Evolutionary conservation across 2,329 filamentous ascomycete species (phyloP).

Genomic region (Xylariaceae sp.): DNA sequence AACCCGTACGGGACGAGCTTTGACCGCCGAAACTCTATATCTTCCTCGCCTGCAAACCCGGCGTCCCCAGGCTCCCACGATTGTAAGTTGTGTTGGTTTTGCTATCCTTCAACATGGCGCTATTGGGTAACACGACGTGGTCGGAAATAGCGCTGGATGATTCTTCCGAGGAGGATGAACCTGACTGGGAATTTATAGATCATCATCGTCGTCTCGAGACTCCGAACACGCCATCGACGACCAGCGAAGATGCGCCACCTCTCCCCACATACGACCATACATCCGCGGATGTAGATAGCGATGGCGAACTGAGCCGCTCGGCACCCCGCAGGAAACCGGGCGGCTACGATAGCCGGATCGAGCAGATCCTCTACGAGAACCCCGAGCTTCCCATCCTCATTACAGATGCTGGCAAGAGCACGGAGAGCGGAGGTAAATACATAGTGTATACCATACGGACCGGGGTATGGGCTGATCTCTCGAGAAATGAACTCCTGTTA

Average conservation of each 20-base stretch:
- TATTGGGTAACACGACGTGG: conserved; percentile 31
- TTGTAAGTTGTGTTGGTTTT: conserved; percentile 43
- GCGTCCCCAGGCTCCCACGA: conserved; percentile 54
- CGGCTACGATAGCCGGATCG: conserved; percentile 89
- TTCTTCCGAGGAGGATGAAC: conserved; percentile 36
- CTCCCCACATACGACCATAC: conserved; percentile 27
- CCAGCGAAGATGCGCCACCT: conserved; percentile 58
- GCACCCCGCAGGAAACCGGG: conserved; percentile 67
- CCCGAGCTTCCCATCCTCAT: conserved; percentile 86
- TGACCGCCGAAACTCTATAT: conserved; percentile 75
- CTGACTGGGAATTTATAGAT: conserved; percentile 43
- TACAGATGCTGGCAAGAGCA: conserved; percentile 90
- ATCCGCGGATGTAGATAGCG: conserved; percentile 40
- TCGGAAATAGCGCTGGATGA: conserved; percentile 36
- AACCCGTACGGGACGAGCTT: conserved; percentile 93
- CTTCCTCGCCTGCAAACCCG: conserved; percentile 61
- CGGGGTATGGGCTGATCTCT: conserved; percentile 54
- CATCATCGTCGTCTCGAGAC: conserved; percentile 55
- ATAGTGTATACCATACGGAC: conserved; percentile 98
- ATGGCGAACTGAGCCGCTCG: conserved; percentile 45
- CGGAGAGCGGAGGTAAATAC: conserved; percentile 84
- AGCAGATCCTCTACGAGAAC: conserved; percentile 96
- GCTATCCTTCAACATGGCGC: conserved; percentile 8
- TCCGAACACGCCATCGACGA: conserved; percentile 66
- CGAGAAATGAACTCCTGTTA: not conserved